Evolutionary conservation across 352 stramenopile species (phyloP), one percentile per base, ranked within the genome.

Genomic region (Phytophthora parvispora): DNA sequence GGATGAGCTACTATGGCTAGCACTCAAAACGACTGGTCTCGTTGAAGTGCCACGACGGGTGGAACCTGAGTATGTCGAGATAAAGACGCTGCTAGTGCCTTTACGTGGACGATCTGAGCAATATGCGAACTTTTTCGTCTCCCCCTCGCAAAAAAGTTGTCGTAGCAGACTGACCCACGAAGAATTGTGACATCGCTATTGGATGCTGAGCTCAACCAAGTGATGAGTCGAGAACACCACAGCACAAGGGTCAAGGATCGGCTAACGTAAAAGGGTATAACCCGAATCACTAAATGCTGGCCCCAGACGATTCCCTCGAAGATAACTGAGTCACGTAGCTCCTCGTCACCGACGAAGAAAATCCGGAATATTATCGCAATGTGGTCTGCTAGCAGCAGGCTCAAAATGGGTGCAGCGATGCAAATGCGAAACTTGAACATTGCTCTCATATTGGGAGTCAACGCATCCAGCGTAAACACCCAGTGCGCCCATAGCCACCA

Each of bases 401-500:
- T 58, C 4, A 65, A 31, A 0, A 69, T n/a, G 8, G 47, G n/a
- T 13, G 38, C 60, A 15, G 53, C 43, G 29, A 62, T 64, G n/a
- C 22, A 36, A 45, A 60, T 34, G 4, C 36, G 59, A 8, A 74
- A 56, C n/a, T 43, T 43, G 3, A 75, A 40, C 34, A 48, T 78
- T 6, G 51, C 24, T 29, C 68, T 65, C 53, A 79, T 74, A 18
- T 72, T 28, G 0, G 74, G 77, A 20, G 74, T 72, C 22, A 84
- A 66, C 7, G 77, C 77, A 28, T 84, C 78, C 2, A 86, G 45
- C 18, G 61, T 83, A 18, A 79, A 53, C 2, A 68, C 51, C 67
- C 73, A 81, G n/a, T 71, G 64, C 24, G 77, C 73, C 75, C 66
- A 84, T n/a, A 64, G 25, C 69, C 36, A 76, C 55, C 54, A 68